Percentiles rank a stretch among this genome's conserved stretches.
phyloP scores from a whole-genome alignment of 1,139 yeast genomes.

The Yamadazyma dushanensis region DNA sequence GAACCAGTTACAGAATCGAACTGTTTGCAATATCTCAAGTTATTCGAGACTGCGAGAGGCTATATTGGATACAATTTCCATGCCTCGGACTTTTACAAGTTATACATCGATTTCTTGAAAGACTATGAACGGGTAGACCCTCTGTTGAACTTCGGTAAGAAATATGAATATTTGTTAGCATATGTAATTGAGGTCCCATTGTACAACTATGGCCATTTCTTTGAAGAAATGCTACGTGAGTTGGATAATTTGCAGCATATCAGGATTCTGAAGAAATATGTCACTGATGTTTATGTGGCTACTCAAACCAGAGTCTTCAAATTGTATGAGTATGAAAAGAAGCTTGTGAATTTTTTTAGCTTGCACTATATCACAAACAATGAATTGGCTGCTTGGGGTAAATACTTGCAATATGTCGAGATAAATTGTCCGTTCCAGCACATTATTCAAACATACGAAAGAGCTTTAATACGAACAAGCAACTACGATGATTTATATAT shows the following conservation, averaged over 20 bases:
- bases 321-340: conserved; percentile 63
- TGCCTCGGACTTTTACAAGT: conserved; percentile 72
- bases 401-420: conserved; percentile 60
- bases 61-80: conserved; percentile 73
- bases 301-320: conserved; percentile 63
- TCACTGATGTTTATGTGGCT: conserved; percentile 54
- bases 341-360: conserved; percentile 52
- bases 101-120: conserved; percentile 58
- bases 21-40: conserved; percentile 24
- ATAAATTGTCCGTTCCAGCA: conserved; percentile 29
- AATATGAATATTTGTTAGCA: conserved; percentile 52
- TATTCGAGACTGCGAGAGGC: conserved; percentile 63
- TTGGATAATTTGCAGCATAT: conserved; percentile 31
- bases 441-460: conserved; percentile 49
- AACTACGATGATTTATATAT: conserved; percentile 62
- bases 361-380: conserved; percentile 40
- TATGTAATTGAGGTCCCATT: conserved; percentile 69
- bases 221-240: conserved; percentile 38
- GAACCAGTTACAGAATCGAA: conserved; percentile 21
- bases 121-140: conserved; percentile 28
- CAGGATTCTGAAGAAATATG: conserved; percentile 32
- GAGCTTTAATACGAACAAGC: conserved; percentile 56
- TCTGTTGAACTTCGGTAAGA: conserved; percentile 32
- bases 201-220: conserved; percentile 69
- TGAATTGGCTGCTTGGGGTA: conserved; percentile 59